Evolutionary conservation across 345 rosid genomes (phyloP), one percentile per base, ranked within the genome.

Genomic region (Populus davidiana): DNA sequence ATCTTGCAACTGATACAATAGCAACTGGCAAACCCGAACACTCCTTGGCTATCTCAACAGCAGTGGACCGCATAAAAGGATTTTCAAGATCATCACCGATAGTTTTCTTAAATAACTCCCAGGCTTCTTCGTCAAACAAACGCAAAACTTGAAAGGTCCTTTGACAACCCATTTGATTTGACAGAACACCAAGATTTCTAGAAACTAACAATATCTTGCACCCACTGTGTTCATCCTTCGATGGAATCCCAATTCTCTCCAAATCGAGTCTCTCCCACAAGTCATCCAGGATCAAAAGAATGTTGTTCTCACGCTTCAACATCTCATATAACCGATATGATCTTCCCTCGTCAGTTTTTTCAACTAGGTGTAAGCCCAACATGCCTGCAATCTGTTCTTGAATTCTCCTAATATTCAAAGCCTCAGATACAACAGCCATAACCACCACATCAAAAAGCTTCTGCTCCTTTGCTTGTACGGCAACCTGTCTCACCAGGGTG

Each of bases 11-110:
- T 3, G 82, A 61, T 9, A 52, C 69, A 16, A 87, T 31, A 2
- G 65, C 25, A 29, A 87, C 7, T 0, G 90, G 90, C 52, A 87
- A 73, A 0, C 88, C 81, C 3, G 17, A 77, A 73, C 86, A 85
- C n/a, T n/a, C 62, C 1, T 41, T 21, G 29, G 75, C 77, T 2
- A 78, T 63, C 20, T 85, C 71, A 25, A 0, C 3, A 12, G 85
- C 85, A 11, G 65, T 2, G 25, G 76, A 0, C 4, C 6, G 35
- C 47, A 86, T 33, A 1, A 13, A 23, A 11, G 0, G 21, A 12
- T 23, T 36, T 31, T 77, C 70, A 50, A 62, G 52, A 38, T 10
- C 0, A 2, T 41, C 66, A 4, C 79, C 83, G 0, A 71, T 77
- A 8, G 14, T 75, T 67, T 18, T 72, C 38, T 69, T 11, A 33